Conservation (phyloP, 75 land plant genomes). For the Cupressus sempervirens region DNA sequence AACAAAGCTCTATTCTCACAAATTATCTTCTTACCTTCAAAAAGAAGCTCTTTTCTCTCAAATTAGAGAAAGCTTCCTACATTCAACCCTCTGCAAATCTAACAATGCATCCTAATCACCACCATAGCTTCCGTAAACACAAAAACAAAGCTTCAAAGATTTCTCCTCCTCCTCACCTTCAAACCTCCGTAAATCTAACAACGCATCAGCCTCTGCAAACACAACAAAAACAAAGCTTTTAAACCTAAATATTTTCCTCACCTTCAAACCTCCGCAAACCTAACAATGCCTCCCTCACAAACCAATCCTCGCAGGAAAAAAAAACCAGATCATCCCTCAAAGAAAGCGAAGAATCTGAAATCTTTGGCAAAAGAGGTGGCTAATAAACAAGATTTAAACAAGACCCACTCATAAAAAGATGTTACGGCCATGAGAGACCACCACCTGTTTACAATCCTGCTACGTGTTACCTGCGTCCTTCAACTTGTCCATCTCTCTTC, state of each 20-base stretch:
- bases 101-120: too few species aligned
- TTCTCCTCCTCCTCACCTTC: too few species aligned
- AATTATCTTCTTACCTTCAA: neutral
- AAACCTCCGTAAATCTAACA: too few species aligned
- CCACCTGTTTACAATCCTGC: conserved; percentile 6
- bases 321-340: neutral
- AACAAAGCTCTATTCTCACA: too few species aligned
- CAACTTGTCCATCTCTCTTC: conserved; percentile 12
- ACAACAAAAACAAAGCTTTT: too few species aligned
- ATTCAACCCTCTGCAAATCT: too few species aligned
- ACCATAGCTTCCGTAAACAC: too few species aligned
- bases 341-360: neutral
- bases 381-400: conserved; percentile 8
- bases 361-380: neutral
- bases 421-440: conserved; percentile 4
- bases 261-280: neutral
- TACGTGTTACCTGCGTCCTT: conserved; percentile 3
- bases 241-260: too few species aligned
- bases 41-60: too few species aligned
- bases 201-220: neutral
- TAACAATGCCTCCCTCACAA: too few species aligned
- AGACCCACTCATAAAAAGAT: neutral
- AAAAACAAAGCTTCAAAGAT: too few species aligned
- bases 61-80: too few species aligned
- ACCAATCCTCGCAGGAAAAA: neutral